Evolutionary conservation across 2,329 filamentous ascomycete species (phyloP), one percentile per base, ranked within the genome.

Genomic region (Incumbomyces delicatus): DNA sequence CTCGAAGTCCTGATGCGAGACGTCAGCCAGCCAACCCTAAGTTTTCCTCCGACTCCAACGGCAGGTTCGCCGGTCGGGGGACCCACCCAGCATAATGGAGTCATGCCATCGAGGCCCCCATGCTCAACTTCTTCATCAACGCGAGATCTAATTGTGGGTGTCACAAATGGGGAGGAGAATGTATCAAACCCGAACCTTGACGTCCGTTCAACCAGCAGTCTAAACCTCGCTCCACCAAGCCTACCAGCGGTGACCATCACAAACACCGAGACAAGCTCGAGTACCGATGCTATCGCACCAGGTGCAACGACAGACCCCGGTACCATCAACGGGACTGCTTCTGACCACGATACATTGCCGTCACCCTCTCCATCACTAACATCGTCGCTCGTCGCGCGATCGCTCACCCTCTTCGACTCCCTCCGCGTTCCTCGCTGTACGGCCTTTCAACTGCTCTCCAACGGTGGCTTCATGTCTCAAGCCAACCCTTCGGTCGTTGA

Each of bases 391-490:
- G 12, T 35, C 16, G 4, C 33, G 6, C 33, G 33, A 4, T 35
- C 33, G 6, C 41, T 50, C 11, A 34, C 47, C 12, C n/a, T 39
- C 6, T 52, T 50, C 38, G 44, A 50, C 42, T 16, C 41, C 8
- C 41, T 54, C 6, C 50, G 52, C 5, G 17, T 48, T 12, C 50
- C 52, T 1, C 47, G 52, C 11, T 48, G 47, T 18, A 33, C 33
- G 8, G 50, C 50, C 17, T 33, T 44, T 20, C 50, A 52, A 39
- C 46, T 41, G 30, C 44, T 54, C 40, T 50, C 44, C 6, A 54
- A 52, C 40, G 52, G 49, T 50, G 50, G 50, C 39, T 22, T 41
- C 42, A 35, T 47, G 32, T 33, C 42, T 45, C 39, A 48, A 47
- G 44, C 42, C 50, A n/a, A 16, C 18, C 41, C 41, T 11, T 29